A percentile compares a stretch with the other conserved stretches of the same genome.
These are phyloP conservation scores for Penicillium turbatum DNA, from an alignment of 495 filamentous ascomycete genomes.

Conservation along the genomic window DNA sequence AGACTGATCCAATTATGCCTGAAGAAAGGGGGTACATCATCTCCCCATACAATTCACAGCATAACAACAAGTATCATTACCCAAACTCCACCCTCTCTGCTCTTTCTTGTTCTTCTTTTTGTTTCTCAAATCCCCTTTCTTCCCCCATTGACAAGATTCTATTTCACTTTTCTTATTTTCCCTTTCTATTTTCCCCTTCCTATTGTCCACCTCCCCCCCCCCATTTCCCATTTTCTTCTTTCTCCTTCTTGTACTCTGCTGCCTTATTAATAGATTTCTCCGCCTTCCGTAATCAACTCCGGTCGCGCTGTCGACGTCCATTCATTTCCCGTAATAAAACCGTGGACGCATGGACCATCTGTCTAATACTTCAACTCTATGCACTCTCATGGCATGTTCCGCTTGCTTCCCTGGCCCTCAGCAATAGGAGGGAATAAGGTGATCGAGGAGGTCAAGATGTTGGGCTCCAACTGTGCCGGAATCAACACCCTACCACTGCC, in stretches of 20 bases:
- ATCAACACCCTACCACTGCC: slow-evolving; percentile 33
- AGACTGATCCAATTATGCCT: slow-evolving; percentile 7
- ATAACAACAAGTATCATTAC: slow-evolving; percentile 17
- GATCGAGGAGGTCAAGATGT: slow-evolving; percentile 46
- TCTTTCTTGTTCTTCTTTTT: slow-evolving; percentile 6
- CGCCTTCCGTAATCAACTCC: slow-evolving; percentile 19
- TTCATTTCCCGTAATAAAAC: slow-evolving; percentile 21
- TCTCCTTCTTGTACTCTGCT: slow-evolving; percentile 5
- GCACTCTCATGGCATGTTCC: slow-evolving; percentile 56
- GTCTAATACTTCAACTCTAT: slow-evolving; percentile 17
- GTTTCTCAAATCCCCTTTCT: neutral
- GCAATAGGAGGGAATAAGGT: slow-evolving; percentile 53
- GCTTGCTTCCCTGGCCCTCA: slow-evolving; percentile 52
- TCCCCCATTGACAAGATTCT: too few species aligned
- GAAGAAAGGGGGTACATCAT: slow-evolving; percentile 1
- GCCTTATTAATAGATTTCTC: slow-evolving; percentile 25
- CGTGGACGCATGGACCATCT: slow-evolving; percentile 25
- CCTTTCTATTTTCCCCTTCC: slow-evolving; percentile 3
- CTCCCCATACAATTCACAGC: neutral
- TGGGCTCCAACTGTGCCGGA: slow-evolving; percentile 31
- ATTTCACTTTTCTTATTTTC: slow-evolving; percentile 1
- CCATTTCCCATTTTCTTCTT: slow-evolving; percentile 7
- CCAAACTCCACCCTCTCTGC: slow-evolving; percentile 18
- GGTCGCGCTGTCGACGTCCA: slow-evolving; percentile 21
- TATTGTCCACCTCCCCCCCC: neutral